phyloP scores from a whole-genome alignment of 73 alveolate species.

The Halteria grandinella region DNA sequence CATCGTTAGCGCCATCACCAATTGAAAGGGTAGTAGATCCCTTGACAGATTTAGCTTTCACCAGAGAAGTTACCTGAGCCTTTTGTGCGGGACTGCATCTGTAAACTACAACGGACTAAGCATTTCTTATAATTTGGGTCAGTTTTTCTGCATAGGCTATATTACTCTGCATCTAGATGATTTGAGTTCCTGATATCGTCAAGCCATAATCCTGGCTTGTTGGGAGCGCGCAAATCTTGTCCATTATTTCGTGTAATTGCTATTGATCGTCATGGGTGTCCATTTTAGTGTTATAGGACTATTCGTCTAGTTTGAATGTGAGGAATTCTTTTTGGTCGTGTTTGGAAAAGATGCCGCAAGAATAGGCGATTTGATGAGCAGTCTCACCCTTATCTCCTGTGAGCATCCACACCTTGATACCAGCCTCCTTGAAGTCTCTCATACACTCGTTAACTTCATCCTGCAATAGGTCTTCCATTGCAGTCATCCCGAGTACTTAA shows the following conservation, averaged over 20 bases:
- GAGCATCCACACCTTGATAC: too few relatives aligned
- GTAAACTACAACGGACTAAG: constrained; percentile 13
- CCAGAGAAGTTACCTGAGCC: constrained; percentile 91
- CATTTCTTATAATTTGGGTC: not conserved
- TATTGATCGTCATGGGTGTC: too few relatives aligned
- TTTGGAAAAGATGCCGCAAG: constrained; percentile 26
- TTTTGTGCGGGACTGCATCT: constrained; percentile 90
- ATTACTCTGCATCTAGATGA: not conserved
- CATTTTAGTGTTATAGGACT: too few relatives aligned
- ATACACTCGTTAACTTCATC: too few relatives aligned
- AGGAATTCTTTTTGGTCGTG: too few relatives aligned
- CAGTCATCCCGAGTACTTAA: too few relatives aligned
- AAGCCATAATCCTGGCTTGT: constrained; percentile 1
- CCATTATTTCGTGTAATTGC: too few relatives aligned
- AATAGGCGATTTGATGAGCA: constrained; percentile 27
- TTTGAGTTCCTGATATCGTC: constrained; percentile 13
- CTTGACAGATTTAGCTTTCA: constrained; percentile 70
- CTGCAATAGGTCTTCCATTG: too few relatives aligned
- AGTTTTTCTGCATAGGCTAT: not conserved
- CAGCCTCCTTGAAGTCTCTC: too few relatives aligned
- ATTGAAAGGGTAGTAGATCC: constrained; percentile 86
- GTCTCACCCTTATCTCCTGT: too few relatives aligned
- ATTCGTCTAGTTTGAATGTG: too few relatives aligned
- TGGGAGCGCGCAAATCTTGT: too few relatives aligned
- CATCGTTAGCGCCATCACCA: constrained; percentile 99